phyloP scores from a whole-genome alignment of 306 rosid genomes.

The Citrullus amarus region DNA sequence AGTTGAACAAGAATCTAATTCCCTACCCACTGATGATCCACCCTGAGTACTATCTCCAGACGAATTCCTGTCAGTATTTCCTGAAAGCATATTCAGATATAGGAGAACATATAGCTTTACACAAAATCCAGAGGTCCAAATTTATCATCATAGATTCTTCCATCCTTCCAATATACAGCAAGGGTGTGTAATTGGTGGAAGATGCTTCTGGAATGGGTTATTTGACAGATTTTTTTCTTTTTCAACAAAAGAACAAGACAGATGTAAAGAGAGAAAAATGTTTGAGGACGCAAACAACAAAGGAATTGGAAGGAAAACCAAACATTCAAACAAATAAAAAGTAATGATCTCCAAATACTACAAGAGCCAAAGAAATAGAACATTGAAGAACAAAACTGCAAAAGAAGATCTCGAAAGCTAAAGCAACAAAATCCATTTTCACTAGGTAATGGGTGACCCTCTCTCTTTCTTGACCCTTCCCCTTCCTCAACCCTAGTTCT shows the following conservation, averaged over 20 bases:
- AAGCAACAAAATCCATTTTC: background rate
- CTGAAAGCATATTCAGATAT: constrained; percentile 25
- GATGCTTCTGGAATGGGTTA: background rate
- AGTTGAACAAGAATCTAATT: constrained; percentile 13
- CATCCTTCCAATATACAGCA: background rate
- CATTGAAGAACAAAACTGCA: background rate
- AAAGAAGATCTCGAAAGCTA: background rate
- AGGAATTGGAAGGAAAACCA: background rate
- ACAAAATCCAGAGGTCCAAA: constrained; percentile 2
- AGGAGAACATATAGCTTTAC: background rate
- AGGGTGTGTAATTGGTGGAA: background rate
- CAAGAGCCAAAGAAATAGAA: background rate
- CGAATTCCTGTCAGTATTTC: constrained; percentile 23
- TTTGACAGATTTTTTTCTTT: background rate
- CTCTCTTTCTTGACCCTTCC: no score
- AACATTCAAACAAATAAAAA: background rate
- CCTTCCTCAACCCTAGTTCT: no score
- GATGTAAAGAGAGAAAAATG: background rate
- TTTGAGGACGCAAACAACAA: background rate
- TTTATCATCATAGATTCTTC: background rate
- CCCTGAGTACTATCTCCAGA: constrained; percentile 8
- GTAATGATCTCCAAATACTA: background rate
- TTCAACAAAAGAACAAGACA: background rate
- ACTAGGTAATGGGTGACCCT: no score
- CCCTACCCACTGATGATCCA: constrained; percentile 7